A percentile compares a stretch with the other conserved stretches of the same genome.
Evolutionary conservation across 2,329 filamentous ascomycete species (phyloP).

Genomic region (Penicillium sp.): DNA sequence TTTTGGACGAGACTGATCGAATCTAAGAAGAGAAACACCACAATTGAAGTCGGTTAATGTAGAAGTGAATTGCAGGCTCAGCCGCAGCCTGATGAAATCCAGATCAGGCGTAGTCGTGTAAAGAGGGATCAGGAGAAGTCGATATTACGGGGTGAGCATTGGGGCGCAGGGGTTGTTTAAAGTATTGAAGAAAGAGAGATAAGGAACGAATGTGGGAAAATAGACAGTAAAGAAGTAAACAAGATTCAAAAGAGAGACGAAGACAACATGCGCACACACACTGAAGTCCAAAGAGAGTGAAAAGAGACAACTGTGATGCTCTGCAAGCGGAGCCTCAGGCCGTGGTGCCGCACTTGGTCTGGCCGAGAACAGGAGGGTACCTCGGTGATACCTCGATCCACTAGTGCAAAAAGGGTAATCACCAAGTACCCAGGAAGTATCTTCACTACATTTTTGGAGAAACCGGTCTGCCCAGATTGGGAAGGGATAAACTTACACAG

Average conservation of each 20-base stretch:
- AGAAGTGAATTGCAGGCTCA: constrained; percentile 26
- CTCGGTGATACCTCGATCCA: constrained; percentile 2
- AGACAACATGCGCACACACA: neutral
- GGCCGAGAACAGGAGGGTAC: constrained; percentile 23
- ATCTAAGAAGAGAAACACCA: constrained; percentile 5
- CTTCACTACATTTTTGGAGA: neutral
- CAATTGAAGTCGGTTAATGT: constrained; percentile 17
- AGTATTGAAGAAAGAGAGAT: constrained; percentile 11
- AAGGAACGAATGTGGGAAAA: constrained; percentile 14
- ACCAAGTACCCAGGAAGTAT: constrained; percentile 2
- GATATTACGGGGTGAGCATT: constrained; percentile 5
- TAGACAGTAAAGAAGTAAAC: constrained; percentile 14
- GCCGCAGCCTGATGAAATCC: constrained; percentile 23
- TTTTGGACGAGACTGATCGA: neutral
- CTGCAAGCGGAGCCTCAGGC: constrained; percentile 25
- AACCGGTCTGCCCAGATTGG: constrained; percentile 1
- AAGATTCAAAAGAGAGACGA: constrained; percentile 18
- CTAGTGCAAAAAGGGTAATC: neutral
- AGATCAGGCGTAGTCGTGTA: constrained; percentile 22
- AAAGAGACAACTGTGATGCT: constrained; percentile 11
- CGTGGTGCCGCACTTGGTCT: constrained; percentile 21
- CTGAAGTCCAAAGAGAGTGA: neutral
- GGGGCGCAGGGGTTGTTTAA: neutral
- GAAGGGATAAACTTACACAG: constrained; percentile 12
- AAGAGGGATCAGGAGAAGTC: constrained; percentile 21